Evolutionary conservation across 805 yeast genomes (phyloP), one percentile per base, ranked within the genome.

Genomic region (Pichia eremophila): DNA sequence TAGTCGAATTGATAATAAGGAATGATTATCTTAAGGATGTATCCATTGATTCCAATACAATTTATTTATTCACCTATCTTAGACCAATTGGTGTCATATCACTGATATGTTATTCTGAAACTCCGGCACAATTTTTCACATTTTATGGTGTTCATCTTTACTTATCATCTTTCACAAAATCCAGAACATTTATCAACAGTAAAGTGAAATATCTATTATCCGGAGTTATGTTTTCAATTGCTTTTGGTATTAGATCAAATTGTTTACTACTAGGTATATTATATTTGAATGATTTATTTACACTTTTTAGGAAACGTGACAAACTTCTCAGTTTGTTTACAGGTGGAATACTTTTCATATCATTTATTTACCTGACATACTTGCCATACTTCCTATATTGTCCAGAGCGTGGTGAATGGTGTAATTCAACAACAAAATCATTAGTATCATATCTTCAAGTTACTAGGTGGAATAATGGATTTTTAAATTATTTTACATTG

Each of bases 401-500:
- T 60, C 85, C 88, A 1, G 73, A 64, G 14, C 67, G 88, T 49
- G 80, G 85, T 8, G 85, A 74, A 51, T 91, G 97, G 97, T 91
- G 99, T 61, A 51, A 66, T 14, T 53, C 67, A 5, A 49, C 52
- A 4, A 45, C 85, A 0, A 87, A 85, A 8, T 74, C 83, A 22
- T 68, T 91, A 14, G 81, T 81, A 55, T 62, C 76, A 4, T 86
- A 73, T 61, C 85, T 95, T 8, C 99, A 93, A 64, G 49, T 66
- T 1, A 72, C 79, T 53, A 89, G 91, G 62, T 93, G 99, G 99
- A 76, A 80, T 55, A 74, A 71, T 40, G 98, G 99, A 0, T 78
- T 90, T 45, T 63, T 93, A 47, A 70, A 65, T 39, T 93, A 93
- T 65, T 93, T 96, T 91, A 83, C 93, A 0, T 49, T 71, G 0